Evolutionary conservation across 2,329 filamentous ascomycete genomes (phyloP).

Genomic region (Alternaria panax): DNA sequence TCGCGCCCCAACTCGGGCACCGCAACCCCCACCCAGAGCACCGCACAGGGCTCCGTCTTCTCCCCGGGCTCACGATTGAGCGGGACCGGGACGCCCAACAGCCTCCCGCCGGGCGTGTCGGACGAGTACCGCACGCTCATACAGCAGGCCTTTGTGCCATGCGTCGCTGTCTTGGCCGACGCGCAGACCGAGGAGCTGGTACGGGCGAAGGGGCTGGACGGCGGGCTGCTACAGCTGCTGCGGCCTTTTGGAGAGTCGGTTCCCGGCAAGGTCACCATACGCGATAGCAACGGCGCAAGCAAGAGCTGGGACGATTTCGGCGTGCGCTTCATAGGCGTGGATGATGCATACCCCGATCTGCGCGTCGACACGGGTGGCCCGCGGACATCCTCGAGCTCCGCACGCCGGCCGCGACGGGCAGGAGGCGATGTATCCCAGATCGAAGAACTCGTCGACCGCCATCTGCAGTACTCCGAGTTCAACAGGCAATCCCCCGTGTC

Average conservation of each 20-base stretch:
- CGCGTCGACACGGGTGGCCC: slow-evolving; percentile 33
- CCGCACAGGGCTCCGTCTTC: slow-evolving; percentile 52
- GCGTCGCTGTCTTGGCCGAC: slow-evolving; percentile 87
- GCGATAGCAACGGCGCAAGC: slow-evolving; percentile 88
- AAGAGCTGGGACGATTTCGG: slow-evolving; percentile 88
- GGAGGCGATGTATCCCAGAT: slow-evolving; percentile 70
- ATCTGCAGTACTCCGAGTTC: slow-evolving; percentile 77
- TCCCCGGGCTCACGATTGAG: slow-evolving; percentile 51
- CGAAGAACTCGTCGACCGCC: slow-evolving; percentile 80
- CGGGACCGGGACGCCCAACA: slow-evolving; percentile 50
- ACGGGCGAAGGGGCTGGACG: slow-evolving; percentile 81
- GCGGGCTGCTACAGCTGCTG: slow-evolving; percentile 83
- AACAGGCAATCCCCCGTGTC: slow-evolving; percentile 47
- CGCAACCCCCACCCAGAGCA: slow-evolving; percentile 51
- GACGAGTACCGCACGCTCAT: slow-evolving; percentile 71
- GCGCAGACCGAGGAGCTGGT: slow-evolving; percentile 82
- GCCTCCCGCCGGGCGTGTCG: slow-evolving; percentile 51
- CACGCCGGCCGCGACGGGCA: slow-evolving; percentile 49
- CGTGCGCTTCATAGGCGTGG: slow-evolving; percentile 81
- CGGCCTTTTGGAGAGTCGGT: slow-evolving; percentile 90
- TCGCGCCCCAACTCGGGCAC: slow-evolving; percentile 53
- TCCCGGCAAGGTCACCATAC: slow-evolving; percentile 84
- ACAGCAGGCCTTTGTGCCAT: slow-evolving; percentile 84
- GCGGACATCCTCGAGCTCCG: slow-evolving; percentile 35
- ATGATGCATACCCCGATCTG: slow-evolving; percentile 58